These are phyloP conservation scores for Exophiala lecanii-corni DNA, from an alignment of 2,329 filamentous ascomycete genomes.

Conservation along the genomic window DNA sequence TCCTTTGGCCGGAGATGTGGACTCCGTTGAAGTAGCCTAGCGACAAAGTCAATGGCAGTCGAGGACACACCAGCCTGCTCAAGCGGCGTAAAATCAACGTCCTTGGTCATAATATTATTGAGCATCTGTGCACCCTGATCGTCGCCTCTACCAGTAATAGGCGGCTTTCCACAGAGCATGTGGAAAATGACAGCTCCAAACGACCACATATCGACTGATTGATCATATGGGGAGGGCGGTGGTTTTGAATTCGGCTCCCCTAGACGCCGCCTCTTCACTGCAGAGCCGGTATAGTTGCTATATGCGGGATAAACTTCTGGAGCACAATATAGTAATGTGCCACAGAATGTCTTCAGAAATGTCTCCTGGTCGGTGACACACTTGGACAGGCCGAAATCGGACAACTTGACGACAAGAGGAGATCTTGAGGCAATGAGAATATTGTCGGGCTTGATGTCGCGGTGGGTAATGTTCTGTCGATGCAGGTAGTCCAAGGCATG, in stretches of 20 bases:
- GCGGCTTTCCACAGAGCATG: conserved; percentile 71
- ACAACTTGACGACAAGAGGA: conserved; percentile 81
- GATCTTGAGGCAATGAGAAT: conserved; percentile 73
- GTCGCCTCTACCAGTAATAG: conserved; percentile 73
- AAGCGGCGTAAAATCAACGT: conserved; percentile 64
- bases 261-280: conserved; percentile 56
- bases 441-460: conserved; percentile 98
- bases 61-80: conserved; percentile 56
- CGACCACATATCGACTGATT: conserved; percentile 95
- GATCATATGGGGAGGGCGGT: conserved; percentile 64
- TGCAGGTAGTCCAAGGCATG: conserved; percentile 84
- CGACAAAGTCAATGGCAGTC: conserved; percentile 67
- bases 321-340: conserved; percentile 90
- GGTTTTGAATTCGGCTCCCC: conserved; percentile 43
- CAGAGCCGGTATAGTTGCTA: conserved; percentile 50
- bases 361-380: conserved; percentile 86
- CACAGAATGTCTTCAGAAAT: conserved; percentile 93
- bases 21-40: conserved; percentile 74
- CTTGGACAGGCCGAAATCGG: conserved; percentile 95
- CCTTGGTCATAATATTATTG: conserved; percentile 72
- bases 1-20: conserved; percentile 74
- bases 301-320: conserved; percentile 92
- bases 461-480: conserved; percentile 82
- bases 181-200: conserved; percentile 89
- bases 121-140: conserved; percentile 75